These are phyloP conservation scores for Pyricularia grisea DNA, from an alignment of 2,329 filamentous ascomycete genomes.

Conservation along the genomic window DNA sequence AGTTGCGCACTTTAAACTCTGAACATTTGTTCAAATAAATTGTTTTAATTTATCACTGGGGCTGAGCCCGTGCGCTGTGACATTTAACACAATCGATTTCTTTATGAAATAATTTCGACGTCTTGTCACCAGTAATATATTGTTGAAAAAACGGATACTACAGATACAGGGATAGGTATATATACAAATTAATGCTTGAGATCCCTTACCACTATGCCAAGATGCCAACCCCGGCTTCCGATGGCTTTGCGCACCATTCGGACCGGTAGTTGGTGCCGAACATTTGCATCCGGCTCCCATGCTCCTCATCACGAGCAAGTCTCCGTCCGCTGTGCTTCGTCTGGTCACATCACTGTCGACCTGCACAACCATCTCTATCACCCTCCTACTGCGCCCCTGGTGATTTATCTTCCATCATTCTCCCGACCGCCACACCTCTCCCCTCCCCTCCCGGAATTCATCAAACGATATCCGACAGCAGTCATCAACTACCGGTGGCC, in stretches of 20 bases:
- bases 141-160: neutral
- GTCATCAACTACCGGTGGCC: constrained; percentile 53
- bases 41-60: neutral
- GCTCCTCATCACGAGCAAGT: constrained; percentile 24
- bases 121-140: neutral
- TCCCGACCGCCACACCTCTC: constrained; percentile 19
- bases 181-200: neutral
- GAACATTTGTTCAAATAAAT: neutral
- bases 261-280: neutral
- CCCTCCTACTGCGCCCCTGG: constrained; percentile 30
- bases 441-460: constrained; percentile 28
- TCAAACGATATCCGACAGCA: constrained; percentile 34
- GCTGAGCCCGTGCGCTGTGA: neutral
- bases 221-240: neutral
- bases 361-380: constrained; percentile 36
- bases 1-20: neutral
- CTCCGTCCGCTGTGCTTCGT: constrained; percentile 35
- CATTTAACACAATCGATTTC: neutral
- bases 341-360: constrained; percentile 37
- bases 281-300: neutral
- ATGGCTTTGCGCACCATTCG: neutral
- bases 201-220: neutral
- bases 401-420: constrained; percentile 46
- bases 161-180: neutral
- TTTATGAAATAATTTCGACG: neutral